These are phyloP conservation scores for Apiospora sp. DNA, from an alignment of 2,329 filamentous ascomycete species.

Conservation along the genomic window DNA sequence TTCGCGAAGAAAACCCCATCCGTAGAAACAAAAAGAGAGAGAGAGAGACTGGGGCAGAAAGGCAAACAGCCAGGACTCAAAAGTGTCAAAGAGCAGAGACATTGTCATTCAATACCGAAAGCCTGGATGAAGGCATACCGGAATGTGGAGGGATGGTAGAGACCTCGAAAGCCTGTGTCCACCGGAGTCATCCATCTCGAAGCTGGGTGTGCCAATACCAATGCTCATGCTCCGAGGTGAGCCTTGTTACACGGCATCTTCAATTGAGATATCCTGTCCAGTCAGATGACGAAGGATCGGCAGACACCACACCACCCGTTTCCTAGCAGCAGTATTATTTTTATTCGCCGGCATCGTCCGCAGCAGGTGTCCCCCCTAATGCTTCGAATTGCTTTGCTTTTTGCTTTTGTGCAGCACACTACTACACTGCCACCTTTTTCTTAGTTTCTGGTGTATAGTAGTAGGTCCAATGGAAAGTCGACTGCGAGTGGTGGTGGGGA, in stretches of 20 bases:
- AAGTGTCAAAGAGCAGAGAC: constrained; percentile 9
- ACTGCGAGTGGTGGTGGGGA: background rate
- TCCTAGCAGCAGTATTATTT: constrained; percentile 9
- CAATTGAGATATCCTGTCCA: constrained; percentile 3
- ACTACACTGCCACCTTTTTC: background rate
- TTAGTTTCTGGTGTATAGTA: background rate
- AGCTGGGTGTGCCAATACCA: background rate
- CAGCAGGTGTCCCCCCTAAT: background rate
- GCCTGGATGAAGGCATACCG: background rate
- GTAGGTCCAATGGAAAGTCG: background rate
- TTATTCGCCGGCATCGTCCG: constrained; percentile 15
- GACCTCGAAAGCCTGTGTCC: background rate
- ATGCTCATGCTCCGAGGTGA: background rate
- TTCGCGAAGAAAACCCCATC: background rate
- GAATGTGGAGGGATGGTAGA: background rate
- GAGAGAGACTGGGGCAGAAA: too few species aligned
- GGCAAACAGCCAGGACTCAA: background rate
- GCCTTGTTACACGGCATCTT: constrained; percentile 6
- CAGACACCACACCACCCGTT: background rate
- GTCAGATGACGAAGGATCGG: constrained; percentile 8
- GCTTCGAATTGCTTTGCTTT: background rate
- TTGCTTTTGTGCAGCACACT: constrained; percentile 20
- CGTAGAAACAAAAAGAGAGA: too few species aligned
- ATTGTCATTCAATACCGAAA: background rate
- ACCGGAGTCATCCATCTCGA: background rate